A percentile compares a stretch with the other conserved stretches of the same genome.
phyloP scores from a whole-genome alignment of 176 grass and related monocot genomes.

The Carex littledalei region DNA sequence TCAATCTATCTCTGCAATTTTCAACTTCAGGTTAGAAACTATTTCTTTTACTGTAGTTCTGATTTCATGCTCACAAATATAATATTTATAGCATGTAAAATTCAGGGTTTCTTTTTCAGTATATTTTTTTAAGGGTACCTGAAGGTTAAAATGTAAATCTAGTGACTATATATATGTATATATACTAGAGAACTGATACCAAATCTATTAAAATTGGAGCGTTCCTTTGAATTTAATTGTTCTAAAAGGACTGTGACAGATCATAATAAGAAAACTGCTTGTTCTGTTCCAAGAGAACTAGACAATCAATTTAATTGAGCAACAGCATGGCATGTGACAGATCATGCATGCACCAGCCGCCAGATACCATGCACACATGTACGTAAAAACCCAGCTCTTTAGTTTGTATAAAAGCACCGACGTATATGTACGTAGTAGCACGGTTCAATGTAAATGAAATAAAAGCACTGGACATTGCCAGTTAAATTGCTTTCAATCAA shows the following conservation, averaged over 20 bases:
- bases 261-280: neutral
- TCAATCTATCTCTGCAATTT: neutral
- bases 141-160: too few species aligned
- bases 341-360: constrained; percentile 4
- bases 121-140: too few species aligned
- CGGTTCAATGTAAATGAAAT: neutral
- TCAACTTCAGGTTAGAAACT: neutral
- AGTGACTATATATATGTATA: too few species aligned
- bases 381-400: neutral
- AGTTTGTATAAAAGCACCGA: neutral
- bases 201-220: neutral
- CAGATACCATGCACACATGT: neutral
- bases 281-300: neutral
- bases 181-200: neutral
- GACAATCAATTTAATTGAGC: neutral
- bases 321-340: neutral
- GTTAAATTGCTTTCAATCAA: neutral
- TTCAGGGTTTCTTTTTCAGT: too few species aligned
- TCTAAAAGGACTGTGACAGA: constrained; percentile 5
- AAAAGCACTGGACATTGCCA: neutral
- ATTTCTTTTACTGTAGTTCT: neutral
- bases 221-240: neutral
- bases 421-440: neutral
- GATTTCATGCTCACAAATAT: neutral
- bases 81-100: too few species aligned